Evolutionary conservation across 1,284 basidiomycete genomes (phyloP), one percentile per base, ranked within the genome.

Genomic region (Athelia psychrophila): DNA sequence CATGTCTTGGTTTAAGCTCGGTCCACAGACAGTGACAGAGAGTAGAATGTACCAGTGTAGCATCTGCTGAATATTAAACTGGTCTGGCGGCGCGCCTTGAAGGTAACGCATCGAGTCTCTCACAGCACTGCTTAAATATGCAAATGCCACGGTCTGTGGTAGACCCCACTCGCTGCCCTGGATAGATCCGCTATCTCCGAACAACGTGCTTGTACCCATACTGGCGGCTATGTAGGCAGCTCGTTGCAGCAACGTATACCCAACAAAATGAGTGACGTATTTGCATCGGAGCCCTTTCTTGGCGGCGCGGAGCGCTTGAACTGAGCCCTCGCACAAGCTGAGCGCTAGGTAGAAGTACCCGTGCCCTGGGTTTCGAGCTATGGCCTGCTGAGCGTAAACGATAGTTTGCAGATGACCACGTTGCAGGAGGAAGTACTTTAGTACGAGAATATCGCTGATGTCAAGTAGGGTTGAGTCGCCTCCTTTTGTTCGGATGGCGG

Each of bases 361-460:
- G 16, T 76, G 68, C 15, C 77, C 68, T 2, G 82, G 80, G 54
- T 75, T 81, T 30, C 81, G 76, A 52, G 74, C 61, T 23, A 84
- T 64, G 1, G 69, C 72, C 33, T 71, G 69, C 51, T 72, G 68
- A 1, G 77, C 79, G 9, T 76, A 55, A 15, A 62, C 60, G 33
- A 77, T 66, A 1, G 77, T 78, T 24, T 80, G 75, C 0, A 67
- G 60, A 27, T 77, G 66, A 23, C 72, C 71, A 25, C 68, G 66
- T 50, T 68, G 70, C 64, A 79, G 74, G 60, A 84, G 75, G 49
- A 64, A 58, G 57, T 67, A 78, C 60, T 85, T 85, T 65, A 84
- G 76, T 24, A 84, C 81, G 22, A 85, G 61, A 49, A 85, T 77
- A 58, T 84, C 81, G 0, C 82, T 83, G 53, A 81, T 76, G 3